Base-by-base conservation (phyloP, 306 rosid species). In the Ormosia semicastrata region DNA sequence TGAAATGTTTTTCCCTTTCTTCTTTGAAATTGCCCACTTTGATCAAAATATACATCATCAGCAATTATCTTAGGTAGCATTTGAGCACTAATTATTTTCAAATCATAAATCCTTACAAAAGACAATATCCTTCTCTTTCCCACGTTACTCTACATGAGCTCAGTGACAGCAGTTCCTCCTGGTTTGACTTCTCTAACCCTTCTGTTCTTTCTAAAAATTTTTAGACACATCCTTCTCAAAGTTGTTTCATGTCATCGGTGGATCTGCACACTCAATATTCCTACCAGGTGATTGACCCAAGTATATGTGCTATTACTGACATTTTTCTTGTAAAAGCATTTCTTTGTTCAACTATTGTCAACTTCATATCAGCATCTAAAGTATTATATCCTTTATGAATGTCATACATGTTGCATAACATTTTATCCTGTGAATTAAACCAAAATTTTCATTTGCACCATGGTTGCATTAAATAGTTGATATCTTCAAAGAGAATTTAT, bases 221-320 rank as follows among this genome's bases (percentile, higher is more conserved):
- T 53, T 83, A 92, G 97, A 92, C 98, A 6, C 95, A 94, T 88
- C 98, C 94, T 75, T 88, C 98, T 24, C 97, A 94, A 80, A 89
- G 87, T 79, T 94, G 96, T 87, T 94, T 94, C 91, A 77, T 94
- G 94, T 94, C 97, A 66, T 94, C 98, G 0, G 92, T 94, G 84
- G 97, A 94, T 85, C 83, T 92, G 79, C 97, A 94, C 83, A 94
- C 97, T 69, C 98, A 94, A 62, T 89, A 78, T 83, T 90, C 98
- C 5, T 88, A 85, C 81, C 98, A 92, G 98, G 98, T 92, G 69
- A 87, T 66, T 81, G 78, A 65, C 58, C 44, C 33, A 66, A 34
- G 34, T 33, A 30, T 50, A 60, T 84, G 14, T 39, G 52, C 17
- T 53, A 43, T 58, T 77, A 57, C 30, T 56, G 71, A 32, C 77